Evolutionary conservation across 2,329 filamentous ascomycete genomes (phyloP).

Genomic region (Diaporthe helianthi): DNA sequence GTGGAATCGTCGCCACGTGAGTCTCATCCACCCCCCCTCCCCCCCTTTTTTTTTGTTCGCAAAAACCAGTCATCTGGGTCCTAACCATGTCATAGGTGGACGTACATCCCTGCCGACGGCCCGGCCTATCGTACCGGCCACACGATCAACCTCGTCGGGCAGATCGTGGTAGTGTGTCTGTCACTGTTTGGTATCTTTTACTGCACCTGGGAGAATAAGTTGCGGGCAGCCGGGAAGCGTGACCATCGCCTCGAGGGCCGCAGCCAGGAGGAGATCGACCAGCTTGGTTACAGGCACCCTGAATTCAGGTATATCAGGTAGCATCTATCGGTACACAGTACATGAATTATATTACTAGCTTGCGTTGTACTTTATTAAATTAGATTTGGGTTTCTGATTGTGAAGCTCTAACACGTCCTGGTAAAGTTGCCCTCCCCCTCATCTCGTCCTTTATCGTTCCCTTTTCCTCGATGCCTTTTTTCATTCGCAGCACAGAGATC

Average conservation of each 20-base stretch:
- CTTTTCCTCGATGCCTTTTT: neutral
- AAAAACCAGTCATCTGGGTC: neutral
- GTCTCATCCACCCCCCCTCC: conserved; percentile 31
- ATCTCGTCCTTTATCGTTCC: too few relatives aligned
- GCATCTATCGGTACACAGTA: neutral
- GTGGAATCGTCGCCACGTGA: conserved; percentile 63
- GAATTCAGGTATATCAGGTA: conserved; percentile 59
- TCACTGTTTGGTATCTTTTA: conserved; percentile 58
- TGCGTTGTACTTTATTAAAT: neutral
- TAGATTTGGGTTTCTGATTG: neutral
- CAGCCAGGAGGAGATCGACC: conserved; percentile 52
- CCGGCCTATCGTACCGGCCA: conserved; percentile 58
- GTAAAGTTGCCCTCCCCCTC: neutral
- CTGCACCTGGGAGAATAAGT: conserved; percentile 60
- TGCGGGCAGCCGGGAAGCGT: conserved; percentile 55
- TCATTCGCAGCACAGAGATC: neutral
- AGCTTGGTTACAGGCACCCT: conserved; percentile 61
- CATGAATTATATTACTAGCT: neutral
- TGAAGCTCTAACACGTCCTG: accelerated
- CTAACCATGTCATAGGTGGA: conserved; percentile 49
- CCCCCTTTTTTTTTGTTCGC: too few relatives aligned
- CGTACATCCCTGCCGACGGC: conserved; percentile 55
- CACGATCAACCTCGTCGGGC: conserved; percentile 63
- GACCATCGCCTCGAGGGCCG: conserved; percentile 57
- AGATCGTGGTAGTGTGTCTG: conserved; percentile 53